Evolutionary conservation across 164 flowering plant species (phyloP), one percentile per base, ranked within the genome.

Genomic region (Berberis vulgaris): DNA sequence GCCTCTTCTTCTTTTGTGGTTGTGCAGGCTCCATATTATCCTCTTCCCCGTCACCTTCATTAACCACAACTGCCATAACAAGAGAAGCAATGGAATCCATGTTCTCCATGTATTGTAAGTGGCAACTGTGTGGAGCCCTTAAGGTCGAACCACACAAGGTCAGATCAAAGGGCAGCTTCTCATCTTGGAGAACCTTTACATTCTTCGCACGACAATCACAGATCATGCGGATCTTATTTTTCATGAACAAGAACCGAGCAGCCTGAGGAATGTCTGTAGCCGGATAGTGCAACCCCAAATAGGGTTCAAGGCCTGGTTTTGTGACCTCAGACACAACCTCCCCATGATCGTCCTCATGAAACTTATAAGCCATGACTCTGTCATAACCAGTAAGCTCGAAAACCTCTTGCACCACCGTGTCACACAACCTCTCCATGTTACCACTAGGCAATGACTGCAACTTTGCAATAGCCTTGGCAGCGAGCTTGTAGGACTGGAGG

Each of bases 251-350:
- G 67, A 89, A 89, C 1, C 96, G 77, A 26, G 96, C 83, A 38
- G 96, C 96, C 71, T 89, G 96, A 50, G 96, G 96, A 50, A 89
- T 86, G 69, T 89, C 96, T 3, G 96, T 89, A 57, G 96, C 94
- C 11, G 96, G 96, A 79, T 89, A 89, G 71, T 90, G 97, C 68
- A 90, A 66, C 49, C 97, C 97, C 60, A 86, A 73, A 70, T 87
- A 90, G 5, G 96, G 96, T 54, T 86, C 94, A 7, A 87, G 77
- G 13, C 83, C 94, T 12, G 88, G 85, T 67, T 83, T 85, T 52
- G 87, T 84, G 43, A 82, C 64, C 80, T 89, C 96, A 47, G 93
- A 76, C 1, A 84, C 68, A 49, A 89, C 96, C 74, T 89, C 96
- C 9, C 96, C 94, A 66, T 89, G 96, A 64, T 89, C 96, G 65